Conservation (phyloP, 345 rosid genomes). For the Hibiscus mutabilis region DNA sequence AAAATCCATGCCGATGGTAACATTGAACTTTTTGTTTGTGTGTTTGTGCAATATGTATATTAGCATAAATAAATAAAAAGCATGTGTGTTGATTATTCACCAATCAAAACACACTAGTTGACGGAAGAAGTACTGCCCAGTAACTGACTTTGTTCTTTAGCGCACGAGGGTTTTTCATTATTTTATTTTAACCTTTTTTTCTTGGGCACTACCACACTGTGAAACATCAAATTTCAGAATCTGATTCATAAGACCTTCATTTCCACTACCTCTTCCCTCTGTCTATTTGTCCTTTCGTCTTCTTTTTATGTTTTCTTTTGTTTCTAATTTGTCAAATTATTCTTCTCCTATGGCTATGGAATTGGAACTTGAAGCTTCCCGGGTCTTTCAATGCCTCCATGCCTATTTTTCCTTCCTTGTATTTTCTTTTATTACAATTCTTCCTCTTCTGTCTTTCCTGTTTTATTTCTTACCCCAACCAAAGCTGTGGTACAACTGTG, state of each 20-base stretch:
- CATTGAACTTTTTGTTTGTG: no score
- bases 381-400: constrained; percentile 13
- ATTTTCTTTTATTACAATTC: constrained; percentile 12
- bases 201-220: background rate
- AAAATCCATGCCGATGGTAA: no score
- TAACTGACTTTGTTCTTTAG: no score
- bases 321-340: background rate
- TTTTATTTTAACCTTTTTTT: no score
- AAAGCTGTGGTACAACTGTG: constrained; percentile 58
- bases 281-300: background rate
- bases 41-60: no score
- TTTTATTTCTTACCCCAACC: constrained; percentile 16
- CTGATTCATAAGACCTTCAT: constrained; percentile 4
- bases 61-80: no score
- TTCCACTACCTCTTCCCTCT: background rate
- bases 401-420: constrained; percentile 11
- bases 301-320: background rate
- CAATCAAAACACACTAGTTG: no score
- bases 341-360: constrained; percentile 19
- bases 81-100: no score
- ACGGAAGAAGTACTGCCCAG: no score
- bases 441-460: constrained; percentile 12
- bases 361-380: constrained; percentile 7
- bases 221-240: constrained; percentile 8
- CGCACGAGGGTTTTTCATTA: no score